phyloP scores from a whole-genome alignment of 306 rosid genomes.

The Hylodesmum podocarpum region DNA sequence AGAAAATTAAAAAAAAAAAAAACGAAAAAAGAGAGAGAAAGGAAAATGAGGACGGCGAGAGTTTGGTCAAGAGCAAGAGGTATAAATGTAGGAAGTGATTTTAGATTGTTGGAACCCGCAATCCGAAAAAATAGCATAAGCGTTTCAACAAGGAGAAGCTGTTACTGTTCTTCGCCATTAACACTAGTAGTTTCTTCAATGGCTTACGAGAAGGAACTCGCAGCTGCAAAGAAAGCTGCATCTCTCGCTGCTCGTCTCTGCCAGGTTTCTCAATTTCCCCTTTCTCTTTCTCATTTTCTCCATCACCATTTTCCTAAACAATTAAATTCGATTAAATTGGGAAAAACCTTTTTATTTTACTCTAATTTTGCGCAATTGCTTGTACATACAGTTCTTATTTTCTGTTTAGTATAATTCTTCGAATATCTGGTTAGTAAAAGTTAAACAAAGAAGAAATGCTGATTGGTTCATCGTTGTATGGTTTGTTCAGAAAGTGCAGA shows the following conservation, averaged over 20 bases:
- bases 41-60: constrained; percentile 10
- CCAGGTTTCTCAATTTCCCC: constrained; percentile 46
- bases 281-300: not conserved
- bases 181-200: constrained; percentile 46
- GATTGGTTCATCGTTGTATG: constrained; percentile 9
- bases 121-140: not conserved
- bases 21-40: not conserved
- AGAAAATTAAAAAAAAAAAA: not conserved
- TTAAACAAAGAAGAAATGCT: not conserved
- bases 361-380: not conserved
- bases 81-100: not conserved
- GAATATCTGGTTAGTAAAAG: too few species aligned
- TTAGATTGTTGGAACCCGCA: constrained; percentile 25
- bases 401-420: too few species aligned
- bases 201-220: constrained; percentile 87
- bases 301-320: not conserved
- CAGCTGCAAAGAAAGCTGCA: constrained; percentile 88
- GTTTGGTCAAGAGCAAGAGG: constrained; percentile 6
- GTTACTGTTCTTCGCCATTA: constrained; percentile 18
- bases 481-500: constrained; percentile 80
- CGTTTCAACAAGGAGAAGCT: not conserved
- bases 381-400: too few species aligned
- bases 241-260: constrained; percentile 86
- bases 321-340: too few species aligned
- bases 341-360: too few species aligned